Percentiles rank a stretch among this genome's conserved stretches.
Conservation (phyloP, 306 rosid species). For the Cicer judaicum region DNA sequence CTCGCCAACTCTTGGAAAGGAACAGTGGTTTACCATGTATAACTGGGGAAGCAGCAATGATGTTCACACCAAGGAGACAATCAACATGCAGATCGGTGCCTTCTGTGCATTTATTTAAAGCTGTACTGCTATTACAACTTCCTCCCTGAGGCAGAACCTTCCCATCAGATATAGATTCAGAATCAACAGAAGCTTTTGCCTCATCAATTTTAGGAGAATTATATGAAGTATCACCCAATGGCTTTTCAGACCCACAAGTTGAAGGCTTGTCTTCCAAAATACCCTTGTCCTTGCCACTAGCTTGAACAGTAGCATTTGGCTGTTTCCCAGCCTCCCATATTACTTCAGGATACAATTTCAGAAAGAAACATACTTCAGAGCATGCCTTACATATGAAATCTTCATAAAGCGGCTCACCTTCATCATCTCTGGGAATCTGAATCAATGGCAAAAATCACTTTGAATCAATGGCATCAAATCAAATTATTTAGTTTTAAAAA, state of each 20-base stretch:
- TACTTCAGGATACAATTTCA: conserved; percentile 68
- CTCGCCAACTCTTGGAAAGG: conserved; percentile 88
- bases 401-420: conserved; percentile 89
- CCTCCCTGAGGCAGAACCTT: conserved; percentile 49
- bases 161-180: conserved; percentile 53
- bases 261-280: conserved; percentile 58
- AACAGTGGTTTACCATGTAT: conserved; percentile 69
- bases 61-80: conserved; percentile 72
- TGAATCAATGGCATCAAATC: background rate
- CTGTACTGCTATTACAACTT: conserved; percentile 44
- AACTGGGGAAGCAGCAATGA: conserved; percentile 50
- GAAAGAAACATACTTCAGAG: conserved; percentile 73
- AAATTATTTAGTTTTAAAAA: conserved; percentile 14
- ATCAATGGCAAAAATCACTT: background rate
- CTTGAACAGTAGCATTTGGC: conserved; percentile 46
- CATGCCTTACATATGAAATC: conserved; percentile 84
- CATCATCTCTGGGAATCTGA: conserved; percentile 94
- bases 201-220: conserved; percentile 41
- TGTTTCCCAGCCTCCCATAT: conserved; percentile 64
- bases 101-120: conserved; percentile 39
- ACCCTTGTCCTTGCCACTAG: conserved; percentile 64
- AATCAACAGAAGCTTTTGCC: conserved; percentile 42
- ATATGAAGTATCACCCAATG: conserved; percentile 39
- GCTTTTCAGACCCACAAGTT: conserved; percentile 57
- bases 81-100: conserved; percentile 43